Evolutionary conservation across 2,329 filamentous ascomycete species (phyloP).

Genomic region (Talaromyces sp.): DNA sequence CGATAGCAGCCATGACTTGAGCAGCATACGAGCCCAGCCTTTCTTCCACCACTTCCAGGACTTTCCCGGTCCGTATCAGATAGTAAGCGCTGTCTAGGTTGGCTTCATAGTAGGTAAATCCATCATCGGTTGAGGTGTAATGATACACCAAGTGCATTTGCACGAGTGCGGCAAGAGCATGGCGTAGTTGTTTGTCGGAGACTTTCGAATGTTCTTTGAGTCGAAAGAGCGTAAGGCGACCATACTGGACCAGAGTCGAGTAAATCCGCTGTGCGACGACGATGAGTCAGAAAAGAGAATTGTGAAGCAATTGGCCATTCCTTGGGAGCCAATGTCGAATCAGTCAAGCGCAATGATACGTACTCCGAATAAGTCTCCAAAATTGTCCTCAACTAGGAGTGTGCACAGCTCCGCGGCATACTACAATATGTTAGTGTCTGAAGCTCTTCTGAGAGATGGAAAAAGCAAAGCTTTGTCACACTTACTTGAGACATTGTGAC

Average conservation of each 20-base stretch:
- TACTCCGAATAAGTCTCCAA: conserved; percentile 91
- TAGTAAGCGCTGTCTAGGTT: conserved; percentile 78
- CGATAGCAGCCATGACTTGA: conserved; percentile 69
- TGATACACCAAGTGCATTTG: conserved; percentile 85
- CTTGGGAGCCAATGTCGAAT: neutral
- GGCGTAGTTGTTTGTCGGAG: conserved; percentile 69
- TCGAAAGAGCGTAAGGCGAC: conserved; percentile 68
- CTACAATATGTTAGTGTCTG: conserved; percentile 34
- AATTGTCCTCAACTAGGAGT: conserved; percentile 81
- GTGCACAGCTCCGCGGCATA: conserved; percentile 82
- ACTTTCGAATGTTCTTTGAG: conserved; percentile 71
- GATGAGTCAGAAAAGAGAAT: conserved; percentile 8
- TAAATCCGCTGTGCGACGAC: conserved; percentile 68
- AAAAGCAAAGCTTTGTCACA: conserved; percentile 17
- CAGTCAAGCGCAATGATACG: conserved; percentile 32
- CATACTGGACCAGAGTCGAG: conserved; percentile 70
- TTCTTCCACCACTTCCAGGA: conserved; percentile 69
- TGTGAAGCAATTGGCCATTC: neutral
- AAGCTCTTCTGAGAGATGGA: neutral
- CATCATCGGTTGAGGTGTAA: conserved; percentile 60
- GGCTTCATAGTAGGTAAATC: conserved; percentile 74
- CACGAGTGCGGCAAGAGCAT: conserved; percentile 77
- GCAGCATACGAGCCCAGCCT: conserved; percentile 72
- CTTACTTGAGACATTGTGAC: conserved; percentile 56
- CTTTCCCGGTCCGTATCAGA: conserved; percentile 75